Evolutionary conservation across 2,329 filamentous ascomycete species (phyloP), one percentile per base, ranked within the genome.

Genomic region (Cercospora canescens): DNA sequence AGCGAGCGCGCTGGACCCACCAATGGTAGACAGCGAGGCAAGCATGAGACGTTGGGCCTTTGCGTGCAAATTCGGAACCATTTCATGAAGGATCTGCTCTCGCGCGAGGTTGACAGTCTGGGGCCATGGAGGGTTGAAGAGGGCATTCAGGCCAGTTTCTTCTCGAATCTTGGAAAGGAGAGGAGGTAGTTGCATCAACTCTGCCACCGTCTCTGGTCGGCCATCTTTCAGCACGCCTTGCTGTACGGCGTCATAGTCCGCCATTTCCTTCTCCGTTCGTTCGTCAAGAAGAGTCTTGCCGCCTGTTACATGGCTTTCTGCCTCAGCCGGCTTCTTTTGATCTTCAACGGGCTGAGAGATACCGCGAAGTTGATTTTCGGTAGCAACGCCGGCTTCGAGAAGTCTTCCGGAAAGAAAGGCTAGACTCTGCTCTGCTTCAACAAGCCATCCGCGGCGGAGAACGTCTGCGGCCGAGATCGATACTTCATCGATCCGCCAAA

Each of bases 401-500:
- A 96, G 88, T 56, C 89, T 87, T 1, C 94, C 94, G 6, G 91
- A 87, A 2, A 97, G 85, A 79, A 90, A 96, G 55, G 97, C 89
- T n/a, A 93, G 86, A 62, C 89, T 89, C 72, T 89, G 89, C 78
- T 97, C 94, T 0, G 94, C 90, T 3, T 86, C 86, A 0, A 89
- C 86, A 3, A 99, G 85, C 82, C 96, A 98, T 6, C 87, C 85
- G 69, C 89, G 88, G 66, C 87, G 86, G 3, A 97, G 82, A 67
- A 97, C 90, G 71, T 95, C 91, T 1, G 88, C 87, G 2, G 91
- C 89, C 62, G 97, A 88, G 85, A 94, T 91, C 2, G 88, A 88
- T 11, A 97, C 92, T 73, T 97, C 94, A 75, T 98, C 94, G 26
- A 95, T 93, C 21, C 93, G 88, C 93, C 93, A 97, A 76, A 97